Base-by-base conservation (phyloP, 306 rosid species). In the Senna siamea region DNA sequence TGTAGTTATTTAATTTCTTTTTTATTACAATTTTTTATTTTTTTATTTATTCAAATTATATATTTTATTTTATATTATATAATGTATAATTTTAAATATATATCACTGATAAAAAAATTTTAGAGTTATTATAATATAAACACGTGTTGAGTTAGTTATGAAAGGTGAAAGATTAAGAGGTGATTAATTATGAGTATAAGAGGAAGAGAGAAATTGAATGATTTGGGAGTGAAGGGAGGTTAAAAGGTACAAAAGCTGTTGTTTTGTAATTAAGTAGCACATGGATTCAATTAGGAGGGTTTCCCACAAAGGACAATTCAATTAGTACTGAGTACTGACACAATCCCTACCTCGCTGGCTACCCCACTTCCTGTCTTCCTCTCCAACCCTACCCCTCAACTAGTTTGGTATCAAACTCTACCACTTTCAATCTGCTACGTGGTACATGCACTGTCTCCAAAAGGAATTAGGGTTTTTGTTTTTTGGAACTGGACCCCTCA, bases 201-300 rank as follows among this genome's bases (percentile, higher is more conserved):
- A 34, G 14, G 4, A 10, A 3, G 5, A 10, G 34, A n/a, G 22
- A 19, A 48, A n/a, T 51, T 69, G 4, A 2, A 61, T 7, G 11
- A 0, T 26, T 41, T 19, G 3, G 40, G 22, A 10, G 46, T 4
- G 28, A 4, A 7, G 15, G 26, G 34, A 5, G 63, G 43, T 60
- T 60, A 5, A 37, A 62, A 51, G 67, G 60, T 67, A 30, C 41
- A 77, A 32, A 32, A 9, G 58, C 28, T 37, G 79, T 43, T 52
- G 54, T 55, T 62, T 68, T 62, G 57, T 56, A 34, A 62, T 52
- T 15, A 52, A 48, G 9, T 0, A 15, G 30, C 38, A 77, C 72
- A 77, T 66, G 83, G 40, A 72, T 58, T 73, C 76, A 77, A 77
- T 79, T 74, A 73, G 84, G 81, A 76, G 68, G 80, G 80, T 72